These are phyloP conservation scores for Diaporthe longicolla DNA, from an alignment of 2,329 filamentous ascomycete species.

Conservation along the genomic window DNA sequence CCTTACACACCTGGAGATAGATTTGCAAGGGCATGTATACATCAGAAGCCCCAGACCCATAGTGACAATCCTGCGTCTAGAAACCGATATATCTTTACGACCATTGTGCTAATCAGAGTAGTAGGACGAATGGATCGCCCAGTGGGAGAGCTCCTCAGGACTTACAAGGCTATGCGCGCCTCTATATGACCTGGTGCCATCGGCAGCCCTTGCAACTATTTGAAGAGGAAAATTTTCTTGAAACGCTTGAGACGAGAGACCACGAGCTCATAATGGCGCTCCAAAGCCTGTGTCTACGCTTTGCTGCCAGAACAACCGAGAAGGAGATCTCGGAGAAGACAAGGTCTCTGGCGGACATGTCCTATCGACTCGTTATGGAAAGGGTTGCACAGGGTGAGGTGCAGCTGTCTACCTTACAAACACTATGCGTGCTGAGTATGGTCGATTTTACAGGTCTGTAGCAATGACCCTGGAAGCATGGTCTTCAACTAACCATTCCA, in stretches of 20 bases:
- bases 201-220: slow-evolving; percentile 4
- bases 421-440: slow-evolving; percentile 15
- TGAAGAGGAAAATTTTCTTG: slow-evolving; percentile 3
- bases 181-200: slow-evolving; percentile 12
- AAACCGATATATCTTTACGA: too few species aligned
- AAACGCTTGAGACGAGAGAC: neutral
- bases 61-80: too few species aligned
- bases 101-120: neutral
- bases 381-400: slow-evolving; percentile 1
- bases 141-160: neutral
- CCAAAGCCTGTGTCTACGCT: neutral
- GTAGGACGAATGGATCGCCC: neutral
- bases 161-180: neutral
- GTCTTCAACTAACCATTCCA: neutral
- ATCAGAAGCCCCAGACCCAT: neutral
- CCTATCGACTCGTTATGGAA: slow-evolving; percentile 5
- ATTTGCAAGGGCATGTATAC: slow-evolving; percentile 9
- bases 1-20: neutral
- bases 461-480: neutral
- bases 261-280: neutral
- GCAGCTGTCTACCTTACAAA: slow-evolving; percentile 9
- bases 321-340: neutral
- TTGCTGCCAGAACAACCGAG: neutral
- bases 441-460: slow-evolving; percentile 8
- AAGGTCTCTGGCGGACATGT: neutral